Evolutionary conservation across 169 alveolate genomes (phyloP), one percentile per base, ranked within the genome.

Genomic region (Cryptosporidium felis): DNA sequence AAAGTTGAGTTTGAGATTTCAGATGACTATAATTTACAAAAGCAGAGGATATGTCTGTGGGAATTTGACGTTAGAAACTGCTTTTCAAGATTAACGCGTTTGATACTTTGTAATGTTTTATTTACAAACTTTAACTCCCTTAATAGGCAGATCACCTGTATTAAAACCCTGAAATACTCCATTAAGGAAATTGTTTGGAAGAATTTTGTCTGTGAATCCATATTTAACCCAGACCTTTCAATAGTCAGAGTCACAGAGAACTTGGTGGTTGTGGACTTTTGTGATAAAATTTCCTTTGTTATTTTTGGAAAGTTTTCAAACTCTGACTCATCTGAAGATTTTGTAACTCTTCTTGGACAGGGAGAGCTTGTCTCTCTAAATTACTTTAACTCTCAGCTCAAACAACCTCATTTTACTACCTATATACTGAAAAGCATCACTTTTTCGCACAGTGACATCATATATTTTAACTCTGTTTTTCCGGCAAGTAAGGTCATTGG

Each of bases 401-500:
- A 56, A 12, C 16, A 47, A 5, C 26, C 42, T 10, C 18, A 53
- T 6, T 38, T 38, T n/a, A 30, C 32, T 14, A 74, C 32, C 5
- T 56, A 53, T 18, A 51, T 74, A 4, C 56, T 74, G 3, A 34
- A 51, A 38, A 36, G 30, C 41, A 14, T 74, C 1, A 40, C 66
- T 16, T 56, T 74, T 36, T 36, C 74, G 8, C 53, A 49, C 10
- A 59, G 38, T 14, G 85, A 74, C 23, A 18, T 74, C 14, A n/a
- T 56, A 8, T 74, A 51, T 28, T 53, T 74, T 18, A 74, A 18
- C 42, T 74, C 85, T 6, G 58, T 74, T 6, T 74, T 74, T 34
- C 85, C 85, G 12, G 47, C 58, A 12, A 74, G 74, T 14, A 74
- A 74, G 32, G 85, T 74, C 12, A 18, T 74, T 58, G 85, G 85